A percentile compares a stretch with the other conserved stretches of the same genome.
These are phyloP conservation scores for Aspergillus alliaceus DNA, from an alignment of 2,329 filamentous ascomycete genomes.

Conservation along the genomic window DNA sequence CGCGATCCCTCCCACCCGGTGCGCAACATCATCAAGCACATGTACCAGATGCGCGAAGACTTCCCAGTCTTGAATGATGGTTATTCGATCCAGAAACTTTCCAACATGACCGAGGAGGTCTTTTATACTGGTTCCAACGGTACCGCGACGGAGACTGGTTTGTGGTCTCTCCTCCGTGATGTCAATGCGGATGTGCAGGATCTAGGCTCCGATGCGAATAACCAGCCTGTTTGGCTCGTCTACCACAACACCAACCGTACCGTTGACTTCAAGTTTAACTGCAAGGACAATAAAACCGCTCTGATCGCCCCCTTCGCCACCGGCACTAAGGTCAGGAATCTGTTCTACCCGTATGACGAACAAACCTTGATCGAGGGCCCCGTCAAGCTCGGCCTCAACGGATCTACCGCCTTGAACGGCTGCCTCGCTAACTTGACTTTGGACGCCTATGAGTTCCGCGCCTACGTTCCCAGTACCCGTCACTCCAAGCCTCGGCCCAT, in stretches of 20 bases:
- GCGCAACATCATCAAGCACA: conserved; percentile 60
- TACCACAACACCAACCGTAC: conserved; percentile 50
- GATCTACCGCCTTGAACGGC: conserved; percentile 52
- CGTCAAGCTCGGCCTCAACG: conserved; percentile 49
- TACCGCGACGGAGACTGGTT: conserved; percentile 56
- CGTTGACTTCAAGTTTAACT: conserved; percentile 59
- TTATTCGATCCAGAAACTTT: conserved; percentile 55
- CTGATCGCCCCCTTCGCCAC: conserved; percentile 58
- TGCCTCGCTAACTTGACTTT: conserved; percentile 57
- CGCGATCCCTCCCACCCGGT: conserved; percentile 62
- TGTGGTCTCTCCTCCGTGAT: conserved; percentile 61
- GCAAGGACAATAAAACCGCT: conserved; percentile 47
- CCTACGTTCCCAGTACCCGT: conserved; percentile 55
- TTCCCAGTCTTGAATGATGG: conserved; percentile 63
- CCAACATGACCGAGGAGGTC: conserved; percentile 55
- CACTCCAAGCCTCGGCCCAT: conserved; percentile 56
- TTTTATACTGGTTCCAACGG: conserved; percentile 54
- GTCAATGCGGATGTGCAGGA: conserved; percentile 54
- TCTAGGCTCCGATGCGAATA: conserved; percentile 43
- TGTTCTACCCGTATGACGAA: conserved; percentile 63
- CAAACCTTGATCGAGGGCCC: conserved; percentile 50
- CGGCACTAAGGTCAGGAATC: conserved; percentile 59
- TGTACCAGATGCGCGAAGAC: conserved; percentile 60
- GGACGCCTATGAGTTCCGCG: conserved; percentile 58
- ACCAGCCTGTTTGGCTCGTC: conserved; percentile 48